Base-by-base conservation (phyloP, 140 eudicot genomes). In the Flaveria floridana region DNA sequence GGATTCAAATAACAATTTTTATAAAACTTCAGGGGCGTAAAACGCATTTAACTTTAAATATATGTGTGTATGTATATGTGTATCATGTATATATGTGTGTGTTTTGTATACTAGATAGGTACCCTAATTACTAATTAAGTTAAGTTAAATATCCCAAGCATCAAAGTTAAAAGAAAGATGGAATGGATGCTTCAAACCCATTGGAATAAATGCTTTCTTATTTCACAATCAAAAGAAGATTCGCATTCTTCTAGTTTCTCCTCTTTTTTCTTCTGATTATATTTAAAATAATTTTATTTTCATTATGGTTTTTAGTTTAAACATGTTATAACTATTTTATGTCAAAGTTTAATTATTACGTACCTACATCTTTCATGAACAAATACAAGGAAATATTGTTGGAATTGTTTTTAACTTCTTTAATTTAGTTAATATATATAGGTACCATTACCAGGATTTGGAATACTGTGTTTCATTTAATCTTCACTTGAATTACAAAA, bases 141-240 rank as follows among this genome's bases (percentile, higher is more conserved):
- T 19, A 59, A 76, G 68, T 52, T 61, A 73, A 73, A 69, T 72
- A 80, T 79, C 70, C 73, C 28, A 72, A 79, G 72, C 79, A 80
- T 80, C 76, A 63, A 63, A 39, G 11, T 3, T 52, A 46, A 68
- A 80, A 68, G 74, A 80, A 57, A 39, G 70, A 79, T 73, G 83
- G 64, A 74, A 79, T 73, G 62, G 83, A 79, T 79, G 83, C 75
- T 51, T 80, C 83, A 77, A 59, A 62, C 81, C 78, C 51, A 67
- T 71, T 19, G 81, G 90, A 88, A 85, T 83, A 83, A 69, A 76
- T 88, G 81, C 90, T 88, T 85, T 83, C 95, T 85, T 85, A 75
- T 79, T 81, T 79, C 74, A 80, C 85, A 83, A 83, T 79, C 79
- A 85, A 88, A 88, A 85, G 78, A 81, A 88, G 88, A 88, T 85